Evolutionary conservation across 805 yeast genomes (phyloP).

Genomic region (fission yeast (Schizosaccharomyces pombe)): DNA sequence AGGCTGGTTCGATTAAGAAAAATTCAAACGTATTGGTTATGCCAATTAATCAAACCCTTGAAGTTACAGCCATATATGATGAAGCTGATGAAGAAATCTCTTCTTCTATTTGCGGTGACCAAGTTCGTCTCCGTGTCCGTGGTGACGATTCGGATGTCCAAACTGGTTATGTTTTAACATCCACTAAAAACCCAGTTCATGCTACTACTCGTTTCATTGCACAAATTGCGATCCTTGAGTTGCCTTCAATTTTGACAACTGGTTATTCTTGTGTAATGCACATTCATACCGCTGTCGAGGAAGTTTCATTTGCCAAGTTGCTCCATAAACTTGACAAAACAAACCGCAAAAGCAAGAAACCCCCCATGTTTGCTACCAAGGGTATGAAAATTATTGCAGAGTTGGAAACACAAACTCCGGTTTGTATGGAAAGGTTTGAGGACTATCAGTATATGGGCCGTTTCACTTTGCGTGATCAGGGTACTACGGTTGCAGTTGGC

Average conservation of each 20-base stretch:
- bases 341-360: conserved; percentile 82
- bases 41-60: conserved; percentile 76
- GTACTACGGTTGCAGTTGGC: conserved; percentile 94
- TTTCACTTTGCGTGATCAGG: conserved; percentile 95
- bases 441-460: conserved; percentile 94
- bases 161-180: conserved; percentile 76
- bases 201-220: conserved; percentile 84
- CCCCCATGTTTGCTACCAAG: conserved; percentile 95
- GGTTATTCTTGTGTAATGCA: conserved; percentile 98
- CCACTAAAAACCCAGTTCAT: conserved; percentile 67
- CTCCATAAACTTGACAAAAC: conserved; percentile 88
- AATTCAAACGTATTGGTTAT: conserved; percentile 52
- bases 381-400: conserved; percentile 82
- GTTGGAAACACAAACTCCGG: conserved; percentile 54
- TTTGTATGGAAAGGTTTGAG: conserved; percentile 78
- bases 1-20: conserved; percentile 78
- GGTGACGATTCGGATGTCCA: conserved; percentile 77
- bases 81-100: conserved; percentile 91
- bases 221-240: conserved; percentile 87
- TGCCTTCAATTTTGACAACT: conserved; percentile 77
- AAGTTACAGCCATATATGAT: conserved; percentile 67
- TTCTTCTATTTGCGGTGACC: conserved; percentile 86
- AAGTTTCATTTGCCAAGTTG: conserved; percentile 57
- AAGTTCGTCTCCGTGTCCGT: conserved; percentile 74
- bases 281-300: conserved; percentile 94